These are phyloP conservation scores for Sphaerulina vaccinii DNA, from an alignment of 2,329 filamentous ascomycete genomes.

Conservation along the genomic window DNA sequence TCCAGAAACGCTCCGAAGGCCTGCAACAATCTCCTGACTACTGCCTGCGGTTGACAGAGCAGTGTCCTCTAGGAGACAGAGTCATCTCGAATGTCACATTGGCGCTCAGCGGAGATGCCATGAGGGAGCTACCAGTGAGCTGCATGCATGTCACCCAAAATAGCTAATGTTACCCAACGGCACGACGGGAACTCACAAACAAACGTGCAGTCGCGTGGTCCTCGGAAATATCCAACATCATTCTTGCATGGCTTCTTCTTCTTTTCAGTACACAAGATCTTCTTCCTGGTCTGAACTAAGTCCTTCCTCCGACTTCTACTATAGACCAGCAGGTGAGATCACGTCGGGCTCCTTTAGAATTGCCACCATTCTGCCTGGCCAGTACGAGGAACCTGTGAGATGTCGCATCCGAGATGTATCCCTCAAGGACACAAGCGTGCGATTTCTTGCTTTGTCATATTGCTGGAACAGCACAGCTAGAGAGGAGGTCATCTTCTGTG, in stretches of 20 bases:
- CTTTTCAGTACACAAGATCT: constrained; percentile 11
- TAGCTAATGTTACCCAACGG: background rate
- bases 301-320: constrained; percentile 23
- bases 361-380: constrained; percentile 19
- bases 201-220: background rate
- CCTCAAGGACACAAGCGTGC: constrained; percentile 16
- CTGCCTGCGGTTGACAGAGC: no score
- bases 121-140: background rate
- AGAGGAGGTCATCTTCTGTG: constrained; percentile 18
- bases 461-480: constrained; percentile 19
- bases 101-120: background rate
- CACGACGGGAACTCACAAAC: background rate
- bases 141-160: background rate
- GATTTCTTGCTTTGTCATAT: constrained; percentile 22
- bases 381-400: constrained; percentile 17
- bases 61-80: no score
- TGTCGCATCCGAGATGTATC: constrained; percentile 20
- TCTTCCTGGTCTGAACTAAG: constrained; percentile 17
- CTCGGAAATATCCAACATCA: background rate
- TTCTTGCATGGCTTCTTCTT: constrained; percentile 20
- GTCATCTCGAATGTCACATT: background rate
- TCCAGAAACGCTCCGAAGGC: background rate
- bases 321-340: constrained; percentile 18
- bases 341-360: constrained; percentile 19
- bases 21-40: background rate